These are phyloP conservation scores for Aspergillus sp. DNA, from an alignment of 2,329 filamentous ascomycete genomes.

Conservation along the genomic window DNA sequence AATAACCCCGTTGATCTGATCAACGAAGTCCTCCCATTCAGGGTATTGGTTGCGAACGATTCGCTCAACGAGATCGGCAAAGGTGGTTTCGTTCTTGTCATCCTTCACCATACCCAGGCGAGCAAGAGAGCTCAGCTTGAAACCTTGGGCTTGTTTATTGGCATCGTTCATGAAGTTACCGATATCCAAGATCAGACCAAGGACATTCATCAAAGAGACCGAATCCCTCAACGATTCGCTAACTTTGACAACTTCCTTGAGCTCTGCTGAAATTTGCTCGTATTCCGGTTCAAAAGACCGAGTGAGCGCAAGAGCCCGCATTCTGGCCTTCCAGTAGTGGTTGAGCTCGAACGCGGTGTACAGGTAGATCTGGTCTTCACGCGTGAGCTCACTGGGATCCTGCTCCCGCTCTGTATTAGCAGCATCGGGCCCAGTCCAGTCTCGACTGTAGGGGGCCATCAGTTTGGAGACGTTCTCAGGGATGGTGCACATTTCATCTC, in stretches of 20 bases:
- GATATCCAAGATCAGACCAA: constrained; percentile 93
- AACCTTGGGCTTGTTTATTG: constrained; percentile 95
- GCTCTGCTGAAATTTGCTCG: constrained; percentile 81
- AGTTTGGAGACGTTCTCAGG: constrained; percentile 86
- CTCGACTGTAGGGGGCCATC: constrained; percentile 92
- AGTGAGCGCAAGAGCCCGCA: constrained; percentile 83
- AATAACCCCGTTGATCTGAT: constrained; percentile 79
- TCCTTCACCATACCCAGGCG: constrained; percentile 97
- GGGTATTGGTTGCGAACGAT: constrained; percentile 96
- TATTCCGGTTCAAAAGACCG: constrained; percentile 84
- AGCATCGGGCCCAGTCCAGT: constrained; percentile 89
- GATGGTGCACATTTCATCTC: constrained; percentile 88
- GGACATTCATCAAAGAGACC: constrained; percentile 89
- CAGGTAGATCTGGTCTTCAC: constrained; percentile 93
- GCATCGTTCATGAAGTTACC: constrained; percentile 99
- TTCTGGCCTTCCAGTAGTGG: constrained; percentile 98
- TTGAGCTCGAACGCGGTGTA: constrained; percentile 91
- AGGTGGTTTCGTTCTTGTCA: constrained; percentile 95
- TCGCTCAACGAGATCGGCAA: constrained; percentile 92
- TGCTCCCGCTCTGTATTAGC: constrained; percentile 74
- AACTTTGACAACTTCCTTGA: constrained; percentile 80
- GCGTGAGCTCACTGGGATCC: constrained; percentile 82
- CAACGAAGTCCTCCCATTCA: constrained; percentile 85
- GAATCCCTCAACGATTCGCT: constrained; percentile 89
- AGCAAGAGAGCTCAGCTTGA: constrained; percentile 93